These are phyloP conservation scores for Hygrocybe punicea DNA, from an alignment of 768 basidiomycete genomes.

Conservation along the genomic window DNA sequence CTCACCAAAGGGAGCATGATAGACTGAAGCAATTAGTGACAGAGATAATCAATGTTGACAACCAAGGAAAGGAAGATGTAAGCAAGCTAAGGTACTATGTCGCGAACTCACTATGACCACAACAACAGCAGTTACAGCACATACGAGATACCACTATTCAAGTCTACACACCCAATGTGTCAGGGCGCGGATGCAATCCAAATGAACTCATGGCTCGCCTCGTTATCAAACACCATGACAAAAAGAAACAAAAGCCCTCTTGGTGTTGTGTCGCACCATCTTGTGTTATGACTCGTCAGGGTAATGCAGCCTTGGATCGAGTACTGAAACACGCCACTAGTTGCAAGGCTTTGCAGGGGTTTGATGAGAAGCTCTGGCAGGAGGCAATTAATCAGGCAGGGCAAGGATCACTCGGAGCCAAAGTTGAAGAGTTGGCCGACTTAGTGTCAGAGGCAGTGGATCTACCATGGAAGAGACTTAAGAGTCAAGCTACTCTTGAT, in stretches of 20 bases:
- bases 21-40: background rate
- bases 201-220: background rate
- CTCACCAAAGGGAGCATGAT: background rate
- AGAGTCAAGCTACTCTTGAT: conserved; percentile 10
- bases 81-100: background rate
- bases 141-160: background rate
- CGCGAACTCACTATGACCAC: background rate
- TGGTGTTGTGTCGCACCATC: background rate
- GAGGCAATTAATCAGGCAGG: background rate
- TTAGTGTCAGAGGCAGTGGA: background rate
- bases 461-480: conserved; percentile 2
- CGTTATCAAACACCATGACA: background rate
- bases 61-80: background rate
- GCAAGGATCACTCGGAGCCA: background rate
- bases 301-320: conserved; percentile 4
- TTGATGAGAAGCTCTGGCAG: background rate
- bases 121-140: no score
- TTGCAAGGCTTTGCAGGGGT: background rate
- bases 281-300: background rate
- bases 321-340: conserved; percentile 1
- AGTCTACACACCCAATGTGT: background rate
- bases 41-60: background rate
- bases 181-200: background rate
- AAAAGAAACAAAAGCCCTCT: background rate
- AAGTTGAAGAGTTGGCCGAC: background rate